These are phyloP conservation scores for Plantago coronopus DNA, from an alignment of 305 asterid genomes.

Conservation along the genomic window DNA sequence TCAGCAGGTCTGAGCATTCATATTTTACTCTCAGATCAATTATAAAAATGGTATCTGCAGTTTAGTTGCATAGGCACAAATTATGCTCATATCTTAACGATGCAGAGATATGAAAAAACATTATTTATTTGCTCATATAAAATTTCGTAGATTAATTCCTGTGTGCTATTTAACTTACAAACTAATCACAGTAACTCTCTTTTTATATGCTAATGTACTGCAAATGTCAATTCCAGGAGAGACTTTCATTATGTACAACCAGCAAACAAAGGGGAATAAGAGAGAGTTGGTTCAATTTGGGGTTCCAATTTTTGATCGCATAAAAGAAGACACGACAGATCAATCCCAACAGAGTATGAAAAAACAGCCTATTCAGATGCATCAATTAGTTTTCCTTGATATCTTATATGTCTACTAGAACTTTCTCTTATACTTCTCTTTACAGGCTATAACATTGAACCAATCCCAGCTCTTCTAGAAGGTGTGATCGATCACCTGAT, in stretches of 20 bases:
- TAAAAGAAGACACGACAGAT: conserved; percentile 51
- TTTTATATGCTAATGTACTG: conserved; percentile 13
- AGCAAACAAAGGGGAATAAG: conserved; percentile 84
- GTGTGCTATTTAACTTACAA: neutral
- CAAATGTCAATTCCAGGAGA: conserved; percentile 52
- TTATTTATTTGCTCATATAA: no score
- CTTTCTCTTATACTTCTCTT: neutral
- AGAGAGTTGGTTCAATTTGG: conserved; percentile 95
- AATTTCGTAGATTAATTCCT: neutral
- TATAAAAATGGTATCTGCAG: no score
- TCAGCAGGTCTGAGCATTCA: neutral
- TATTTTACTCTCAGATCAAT: neutral
- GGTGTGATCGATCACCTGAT: conserved; percentile 70
- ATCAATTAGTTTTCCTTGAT: neutral
- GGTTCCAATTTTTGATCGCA: conserved; percentile 72
- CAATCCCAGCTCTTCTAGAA: conserved; percentile 77
- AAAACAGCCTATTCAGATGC: neutral
- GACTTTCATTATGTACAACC: conserved; percentile 82
- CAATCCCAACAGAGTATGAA: conserved; percentile 54
- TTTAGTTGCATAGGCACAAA: no score
- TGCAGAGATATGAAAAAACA: no score
- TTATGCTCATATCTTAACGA: no score
- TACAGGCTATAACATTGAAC: conserved; percentile 60
- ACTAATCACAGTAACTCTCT: conserved; percentile 3
- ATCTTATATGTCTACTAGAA: neutral